These are phyloP conservation scores for Hericium rajendrae DNA, from an alignment of 768 basidiomycete species.

Conservation along the genomic window DNA sequence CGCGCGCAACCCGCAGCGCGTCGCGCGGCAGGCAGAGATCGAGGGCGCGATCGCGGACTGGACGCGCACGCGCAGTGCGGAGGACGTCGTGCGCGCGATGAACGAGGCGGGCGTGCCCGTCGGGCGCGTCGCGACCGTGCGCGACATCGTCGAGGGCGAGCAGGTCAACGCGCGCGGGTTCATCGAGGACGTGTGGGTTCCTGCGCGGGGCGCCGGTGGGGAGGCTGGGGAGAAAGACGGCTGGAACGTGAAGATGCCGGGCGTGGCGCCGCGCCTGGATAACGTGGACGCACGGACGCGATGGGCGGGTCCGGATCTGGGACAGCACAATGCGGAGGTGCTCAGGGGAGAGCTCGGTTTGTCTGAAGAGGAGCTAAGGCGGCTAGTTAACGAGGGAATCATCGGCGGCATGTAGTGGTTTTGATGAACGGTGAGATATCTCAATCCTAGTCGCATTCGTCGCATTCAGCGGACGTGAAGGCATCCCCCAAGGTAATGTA, in stretches of 20 bases:
- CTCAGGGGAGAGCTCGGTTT: slow-evolving; percentile 21
- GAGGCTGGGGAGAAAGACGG: slow-evolving; percentile 24
- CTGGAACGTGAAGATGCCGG: slow-evolving; percentile 62
- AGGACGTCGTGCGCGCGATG: slow-evolving; percentile 44
- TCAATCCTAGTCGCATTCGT: no score
- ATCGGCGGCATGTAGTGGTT: slow-evolving; percentile 10
- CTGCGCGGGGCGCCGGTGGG: slow-evolving; percentile 5
- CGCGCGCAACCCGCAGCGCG: slow-evolving; percentile 33
- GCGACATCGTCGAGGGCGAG: slow-evolving; percentile 51
- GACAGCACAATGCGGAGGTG: slow-evolving; percentile 29
- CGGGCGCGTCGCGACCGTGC: slow-evolving; percentile 52
- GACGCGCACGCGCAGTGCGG: slow-evolving; percentile 40
- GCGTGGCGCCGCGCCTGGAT: slow-evolving; percentile 53
- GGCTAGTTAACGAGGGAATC: slow-evolving; percentile 17
- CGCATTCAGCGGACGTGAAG: no score
- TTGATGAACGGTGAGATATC: no score
- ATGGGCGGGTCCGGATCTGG: slow-evolving; percentile 67
- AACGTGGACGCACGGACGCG: slow-evolving; percentile 46
- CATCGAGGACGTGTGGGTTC: slow-evolving; percentile 50
- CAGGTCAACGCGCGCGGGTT: slow-evolving; percentile 46
- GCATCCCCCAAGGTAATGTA: no score
- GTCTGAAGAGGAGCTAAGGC: slow-evolving; percentile 16
- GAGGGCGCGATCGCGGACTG: slow-evolving; percentile 53
- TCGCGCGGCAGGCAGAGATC: slow-evolving; percentile 37
- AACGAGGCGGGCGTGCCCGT: slow-evolving; percentile 49